Conservation (phyloP, 768 basidiomycete genomes). For the Tricholoma sp. region DNA sequence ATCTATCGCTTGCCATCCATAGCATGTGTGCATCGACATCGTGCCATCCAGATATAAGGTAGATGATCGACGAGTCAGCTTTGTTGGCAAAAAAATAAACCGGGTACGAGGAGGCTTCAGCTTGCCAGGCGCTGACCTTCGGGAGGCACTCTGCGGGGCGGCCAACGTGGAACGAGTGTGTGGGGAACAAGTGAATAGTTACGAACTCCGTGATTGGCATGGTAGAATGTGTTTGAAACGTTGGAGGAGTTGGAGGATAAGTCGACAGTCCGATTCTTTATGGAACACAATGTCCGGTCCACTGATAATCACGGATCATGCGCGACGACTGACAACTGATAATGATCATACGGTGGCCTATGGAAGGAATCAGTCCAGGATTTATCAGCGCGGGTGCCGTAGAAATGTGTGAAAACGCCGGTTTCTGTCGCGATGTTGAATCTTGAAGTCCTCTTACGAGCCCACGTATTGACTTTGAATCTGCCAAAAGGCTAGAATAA, state of each 20-base stretch:
- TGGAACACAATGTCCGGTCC: too few relatives aligned
- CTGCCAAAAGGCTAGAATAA: too few relatives aligned
- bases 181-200: slow-evolving; percentile 28
- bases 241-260: background rate
- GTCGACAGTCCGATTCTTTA: too few relatives aligned
- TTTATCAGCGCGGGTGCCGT: too few relatives aligned
- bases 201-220: slow-evolving; percentile 45
- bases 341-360: too few relatives aligned
- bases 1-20: slow-evolving; percentile 37
- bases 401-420: too few relatives aligned
- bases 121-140: slow-evolving; percentile 28
- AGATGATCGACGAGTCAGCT: slow-evolving; percentile 19
- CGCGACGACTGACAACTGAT: too few relatives aligned
- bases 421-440: too few relatives aligned
- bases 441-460: too few relatives aligned
- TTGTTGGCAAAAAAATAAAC: slow-evolving; percentile 33
- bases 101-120: slow-evolving; percentile 35
- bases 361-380: too few relatives aligned
- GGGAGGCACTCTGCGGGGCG: slow-evolving; percentile 24
- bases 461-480: too few relatives aligned
- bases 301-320: too few relatives aligned
- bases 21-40: slow-evolving; percentile 33
- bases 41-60: slow-evolving; percentile 42
- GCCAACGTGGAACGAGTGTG: slow-evolving; percentile 23
- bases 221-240: background rate